Evolutionary conservation across 345 rosid genomes (phyloP).

Genomic region (Nasturtium officinale): DNA sequence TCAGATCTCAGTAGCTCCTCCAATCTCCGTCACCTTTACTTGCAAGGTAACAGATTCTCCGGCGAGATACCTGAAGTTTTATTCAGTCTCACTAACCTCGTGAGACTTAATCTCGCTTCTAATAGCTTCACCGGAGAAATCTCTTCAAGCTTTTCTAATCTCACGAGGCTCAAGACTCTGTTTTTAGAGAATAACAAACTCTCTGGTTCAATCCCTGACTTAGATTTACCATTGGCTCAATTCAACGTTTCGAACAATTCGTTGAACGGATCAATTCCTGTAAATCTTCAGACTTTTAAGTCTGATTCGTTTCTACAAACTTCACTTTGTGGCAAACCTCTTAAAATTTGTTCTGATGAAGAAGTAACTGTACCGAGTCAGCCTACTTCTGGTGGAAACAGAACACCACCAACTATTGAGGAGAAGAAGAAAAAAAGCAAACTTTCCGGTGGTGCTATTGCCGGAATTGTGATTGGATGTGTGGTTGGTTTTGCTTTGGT

Average conservation of each 20-base stretch:
- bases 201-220: slow-evolving; percentile 61
- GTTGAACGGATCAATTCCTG: slow-evolving; percentile 79
- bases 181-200: slow-evolving; percentile 61
- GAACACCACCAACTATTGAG: slow-evolving; percentile 25
- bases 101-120: slow-evolving; percentile 63
- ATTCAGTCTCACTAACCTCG: slow-evolving; percentile 55
- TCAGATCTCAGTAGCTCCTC: slow-evolving; percentile 58
- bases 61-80: slow-evolving; percentile 65
- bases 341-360: slow-evolving; percentile 47
- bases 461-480: slow-evolving; percentile 69
- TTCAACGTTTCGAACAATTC: slow-evolving; percentile 77
- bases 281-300: slow-evolving; percentile 45
- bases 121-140: slow-evolving; percentile 71
- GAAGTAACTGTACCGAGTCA: slow-evolving; percentile 55
- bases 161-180: slow-evolving; percentile 70
- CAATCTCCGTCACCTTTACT: slow-evolving; percentile 62
- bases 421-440: slow-evolving; percentile 27
- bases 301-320: slow-evolving; percentile 63
- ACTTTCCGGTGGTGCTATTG: slow-evolving; percentile 69
- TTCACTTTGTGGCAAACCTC: slow-evolving; percentile 72
- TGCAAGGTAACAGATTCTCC: slow-evolving; percentile 77
- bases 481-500: slow-evolving; percentile 53
- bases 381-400: slow-evolving; percentile 44
- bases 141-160: slow-evolving; percentile 51
- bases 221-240: slow-evolving; percentile 56